Percentiles rank a stretch among this genome's conserved stretches.
Evolutionary conservation across 139 green algal genomes (phyloP).

Genomic region (Asterochloris erici): DNA sequence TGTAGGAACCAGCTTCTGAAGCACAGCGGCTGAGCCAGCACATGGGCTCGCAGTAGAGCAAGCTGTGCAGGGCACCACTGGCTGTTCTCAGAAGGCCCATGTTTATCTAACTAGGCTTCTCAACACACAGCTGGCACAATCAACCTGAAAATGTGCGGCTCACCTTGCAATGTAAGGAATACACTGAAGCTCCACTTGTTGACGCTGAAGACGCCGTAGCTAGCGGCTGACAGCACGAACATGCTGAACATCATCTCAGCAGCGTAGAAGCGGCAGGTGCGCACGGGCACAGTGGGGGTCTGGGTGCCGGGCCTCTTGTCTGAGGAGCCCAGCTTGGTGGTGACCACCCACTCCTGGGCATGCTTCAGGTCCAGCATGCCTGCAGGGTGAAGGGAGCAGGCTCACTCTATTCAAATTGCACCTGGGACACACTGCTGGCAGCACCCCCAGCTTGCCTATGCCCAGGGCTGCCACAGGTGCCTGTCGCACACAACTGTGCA

Average conservation of each 20-base stretch:
- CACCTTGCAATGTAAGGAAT: conserved; percentile 74
- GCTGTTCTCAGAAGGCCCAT: too few species aligned
- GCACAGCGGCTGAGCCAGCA: too few species aligned
- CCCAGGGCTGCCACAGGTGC: too few species aligned
- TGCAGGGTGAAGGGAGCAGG: conserved; percentile 5
- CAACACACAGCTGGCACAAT: too few species aligned
- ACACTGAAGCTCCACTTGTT: conserved; percentile 56
- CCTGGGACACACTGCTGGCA: background rate
- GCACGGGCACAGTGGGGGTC: conserved; percentile 13
- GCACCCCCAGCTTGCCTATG: too few species aligned
- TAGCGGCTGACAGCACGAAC: conserved; percentile 56
- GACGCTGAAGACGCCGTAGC: conserved; percentile 60
- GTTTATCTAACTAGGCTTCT: too few species aligned
- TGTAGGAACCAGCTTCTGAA: too few species aligned
- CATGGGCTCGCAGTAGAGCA: too few species aligned
- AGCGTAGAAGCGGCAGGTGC: conserved; percentile 54
- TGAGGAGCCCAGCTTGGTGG: conserved; percentile 68
- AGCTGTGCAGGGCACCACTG: too few species aligned
- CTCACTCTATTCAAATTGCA: background rate
- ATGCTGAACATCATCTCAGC: conserved; percentile 59
- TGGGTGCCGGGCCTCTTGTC: conserved; percentile 46
- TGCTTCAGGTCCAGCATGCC: conserved; percentile 63
- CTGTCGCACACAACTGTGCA: background rate
- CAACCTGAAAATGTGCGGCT: background rate
- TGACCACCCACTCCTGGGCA: conserved; percentile 87